Evolutionary conservation across 163 green algal genomes (phyloP).

Genomic region (Chlorella variabilis): DNA sequence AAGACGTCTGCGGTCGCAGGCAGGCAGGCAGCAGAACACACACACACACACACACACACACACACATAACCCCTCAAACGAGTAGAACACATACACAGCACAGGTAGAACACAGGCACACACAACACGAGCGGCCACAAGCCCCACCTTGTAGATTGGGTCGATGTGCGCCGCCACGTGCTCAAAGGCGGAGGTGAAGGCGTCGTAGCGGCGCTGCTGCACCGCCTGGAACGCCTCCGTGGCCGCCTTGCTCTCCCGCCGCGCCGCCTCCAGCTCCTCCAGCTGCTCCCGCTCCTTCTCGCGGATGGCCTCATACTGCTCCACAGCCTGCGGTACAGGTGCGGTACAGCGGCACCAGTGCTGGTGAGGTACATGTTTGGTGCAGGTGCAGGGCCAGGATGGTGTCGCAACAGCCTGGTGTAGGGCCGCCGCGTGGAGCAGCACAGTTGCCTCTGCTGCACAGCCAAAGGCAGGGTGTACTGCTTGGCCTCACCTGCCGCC

Average conservation of each 20-base stretch:
- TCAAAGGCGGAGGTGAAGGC: constrained; percentile 89
- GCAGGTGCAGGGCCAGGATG: neutral
- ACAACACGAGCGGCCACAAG: too few species aligned
- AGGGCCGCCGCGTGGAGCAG: too few species aligned
- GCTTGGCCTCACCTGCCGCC: too few species aligned
- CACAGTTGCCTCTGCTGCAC: too few species aligned
- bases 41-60: neutral
- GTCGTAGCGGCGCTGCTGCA: constrained; percentile 73
- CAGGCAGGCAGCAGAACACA: neutral
- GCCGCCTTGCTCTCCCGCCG: constrained; percentile 39
- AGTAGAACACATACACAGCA: too few species aligned
- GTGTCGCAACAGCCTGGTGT: neutral
- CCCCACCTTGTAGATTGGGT: constrained; percentile 85
- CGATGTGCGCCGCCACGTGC: constrained; percentile 82
- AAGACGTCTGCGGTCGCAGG: neutral
- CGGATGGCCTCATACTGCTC: constrained; percentile 86
- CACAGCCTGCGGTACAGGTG: constrained; percentile 57
- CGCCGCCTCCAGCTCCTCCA: constrained; percentile 59
- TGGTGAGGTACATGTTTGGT: neutral
- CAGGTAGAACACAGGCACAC: too few species aligned
- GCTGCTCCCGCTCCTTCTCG: constrained; percentile 78
- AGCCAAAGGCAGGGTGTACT: too few species aligned
- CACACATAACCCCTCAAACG: too few species aligned
- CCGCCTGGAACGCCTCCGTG: constrained; percentile 60
- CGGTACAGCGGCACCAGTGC: neutral